A percentile compares a stretch with the other conserved stretches of the same genome.
These are phyloP conservation scores for Ramularia collo-cygni DNA, from an alignment of 2,329 filamentous ascomycete species.

Conservation along the genomic window DNA sequence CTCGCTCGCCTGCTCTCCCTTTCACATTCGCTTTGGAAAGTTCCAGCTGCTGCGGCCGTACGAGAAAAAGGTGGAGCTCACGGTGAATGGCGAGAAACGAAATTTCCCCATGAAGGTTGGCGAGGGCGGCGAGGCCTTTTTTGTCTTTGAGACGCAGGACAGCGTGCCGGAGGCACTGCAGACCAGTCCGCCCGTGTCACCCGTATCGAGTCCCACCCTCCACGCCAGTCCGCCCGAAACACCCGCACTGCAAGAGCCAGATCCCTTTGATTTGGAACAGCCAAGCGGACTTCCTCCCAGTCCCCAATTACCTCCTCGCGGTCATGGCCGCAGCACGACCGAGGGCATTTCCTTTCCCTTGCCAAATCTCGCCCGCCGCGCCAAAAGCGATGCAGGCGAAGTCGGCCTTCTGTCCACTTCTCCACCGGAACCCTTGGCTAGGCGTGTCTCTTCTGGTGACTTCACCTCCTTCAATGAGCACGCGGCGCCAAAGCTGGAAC, in stretches of 20 bases:
- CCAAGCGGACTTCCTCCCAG: constrained; percentile 1
- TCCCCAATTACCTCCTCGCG: background rate
- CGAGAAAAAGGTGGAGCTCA: constrained; percentile 98
- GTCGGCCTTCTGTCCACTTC: background rate
- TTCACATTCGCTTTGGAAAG: constrained; percentile 98
- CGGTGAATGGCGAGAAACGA: constrained; percentile 85
- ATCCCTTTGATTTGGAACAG: constrained; percentile 59
- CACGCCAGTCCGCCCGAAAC: constrained; percentile 42
- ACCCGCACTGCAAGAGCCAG: constrained; percentile 57
- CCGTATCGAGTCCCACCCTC: constrained; percentile 71
- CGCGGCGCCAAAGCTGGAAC: constrained; percentile 31
- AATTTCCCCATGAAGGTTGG: constrained; percentile 97
- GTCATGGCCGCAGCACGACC: constrained; percentile 2
- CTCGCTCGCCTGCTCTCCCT: constrained; percentile 81
- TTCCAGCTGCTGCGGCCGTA: constrained; percentile 91
- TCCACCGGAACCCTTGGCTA: constrained; percentile 9
- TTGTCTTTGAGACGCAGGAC: constrained; percentile 92
- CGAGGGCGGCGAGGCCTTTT: constrained; percentile 96
- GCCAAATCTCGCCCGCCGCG: constrained; percentile 33
- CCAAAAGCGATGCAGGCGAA: constrained; percentile 1
- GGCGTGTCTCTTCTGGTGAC: constrained; percentile 8
- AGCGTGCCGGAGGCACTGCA: constrained; percentile 88
- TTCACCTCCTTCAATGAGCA: background rate
- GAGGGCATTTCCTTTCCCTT: constrained; percentile 28
- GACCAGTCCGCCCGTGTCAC: constrained; percentile 88